A percentile compares a stretch with the other conserved stretches of the same genome.
phyloP scores from a whole-genome alignment of 495 filamentous ascomycete genomes.

The Xylaria acuta region DNA sequence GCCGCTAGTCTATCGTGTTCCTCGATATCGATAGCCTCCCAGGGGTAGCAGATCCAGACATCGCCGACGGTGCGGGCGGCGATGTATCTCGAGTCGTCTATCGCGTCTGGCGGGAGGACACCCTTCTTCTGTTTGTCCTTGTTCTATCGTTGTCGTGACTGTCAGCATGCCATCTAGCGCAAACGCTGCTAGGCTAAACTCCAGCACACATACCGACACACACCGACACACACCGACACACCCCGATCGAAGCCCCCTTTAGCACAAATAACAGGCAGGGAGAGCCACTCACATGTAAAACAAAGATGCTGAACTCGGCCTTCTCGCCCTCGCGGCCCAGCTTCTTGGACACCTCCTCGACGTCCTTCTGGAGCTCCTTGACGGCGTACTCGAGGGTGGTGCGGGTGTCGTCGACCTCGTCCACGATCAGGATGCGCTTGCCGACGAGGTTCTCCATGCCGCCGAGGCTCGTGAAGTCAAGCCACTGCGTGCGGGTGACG shows the following conservation, averaged over 20 bases:
- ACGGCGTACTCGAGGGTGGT: slow-evolving; percentile 98
- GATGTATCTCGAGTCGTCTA: slow-evolving; percentile 75
- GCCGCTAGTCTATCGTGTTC: slow-evolving; percentile 81
- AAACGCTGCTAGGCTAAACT: no score
- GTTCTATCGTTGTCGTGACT: slow-evolving; percentile 63
- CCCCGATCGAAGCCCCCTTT: no score
- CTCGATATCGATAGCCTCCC: slow-evolving; percentile 96
- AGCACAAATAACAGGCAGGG: neutral
- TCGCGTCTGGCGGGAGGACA: slow-evolving; percentile 78
- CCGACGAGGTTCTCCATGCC: slow-evolving; percentile 93
- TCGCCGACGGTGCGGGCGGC: slow-evolving; percentile 88
- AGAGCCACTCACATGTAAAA: slow-evolving; percentile 78
- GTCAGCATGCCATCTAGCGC: slow-evolving; percentile 24
- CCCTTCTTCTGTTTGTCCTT: slow-evolving; percentile 98
- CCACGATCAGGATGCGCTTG: slow-evolving; percentile 97
- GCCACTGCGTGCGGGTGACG: slow-evolving; percentile 97
- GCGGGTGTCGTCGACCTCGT: slow-evolving; percentile 97
- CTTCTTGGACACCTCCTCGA: slow-evolving; percentile 77
- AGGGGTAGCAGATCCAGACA: slow-evolving; percentile 99
- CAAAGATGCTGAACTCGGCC: slow-evolving; percentile 91
- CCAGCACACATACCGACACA: no score
- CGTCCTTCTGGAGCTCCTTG: slow-evolving; percentile 93
- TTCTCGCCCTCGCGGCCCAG: slow-evolving; percentile 69
- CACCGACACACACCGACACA: no score
- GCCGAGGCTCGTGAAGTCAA: slow-evolving; percentile 83